Evolutionary conservation across 1,284 basidiomycete genomes (phyloP).

Genomic region (Clitocybe nebularis): DNA sequence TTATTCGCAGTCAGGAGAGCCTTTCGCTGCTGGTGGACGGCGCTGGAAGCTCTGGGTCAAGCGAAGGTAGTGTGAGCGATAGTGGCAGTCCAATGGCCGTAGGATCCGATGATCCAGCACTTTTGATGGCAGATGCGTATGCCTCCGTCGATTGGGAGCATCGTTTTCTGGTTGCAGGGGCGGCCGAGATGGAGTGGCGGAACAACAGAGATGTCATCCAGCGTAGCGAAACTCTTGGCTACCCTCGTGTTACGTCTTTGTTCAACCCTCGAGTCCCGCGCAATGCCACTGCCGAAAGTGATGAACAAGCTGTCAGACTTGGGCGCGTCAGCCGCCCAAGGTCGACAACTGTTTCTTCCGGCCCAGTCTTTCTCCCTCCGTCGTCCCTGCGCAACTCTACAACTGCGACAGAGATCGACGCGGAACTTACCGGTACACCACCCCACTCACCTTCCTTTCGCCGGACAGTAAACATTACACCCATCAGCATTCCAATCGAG

Average conservation of each 20-base stretch:
- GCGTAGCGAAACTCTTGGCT: constrained; percentile 5
- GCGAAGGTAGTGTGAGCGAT: constrained; percentile 35
- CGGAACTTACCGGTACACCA: constrained; percentile 10
- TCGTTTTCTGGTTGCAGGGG: constrained; percentile 10
- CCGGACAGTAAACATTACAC: constrained; percentile 28
- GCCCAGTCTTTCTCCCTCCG: constrained; percentile 22
- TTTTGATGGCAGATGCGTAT: constrained; percentile 33
- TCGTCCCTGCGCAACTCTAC: constrained; percentile 21
- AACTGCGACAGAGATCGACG: constrained; percentile 18
- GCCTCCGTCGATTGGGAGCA: constrained; percentile 23
- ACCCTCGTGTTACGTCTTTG: constrained; percentile 2
- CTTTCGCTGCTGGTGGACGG: constrained; percentile 19
- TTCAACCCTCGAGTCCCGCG: constrained; percentile 7
- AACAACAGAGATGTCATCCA: constrained; percentile 3
- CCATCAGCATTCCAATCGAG: constrained; percentile 27
- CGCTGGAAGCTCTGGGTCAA: constrained; percentile 22
- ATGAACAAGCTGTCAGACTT: constrained; percentile 7
- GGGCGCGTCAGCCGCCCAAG: constrained; percentile 14
- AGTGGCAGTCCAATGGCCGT: constrained; percentile 39
- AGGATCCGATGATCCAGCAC: constrained; percentile 33
- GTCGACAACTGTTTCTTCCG: constrained; percentile 15
- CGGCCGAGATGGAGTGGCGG: constrained; percentile 9
- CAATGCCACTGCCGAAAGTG: constrained; percentile 5
- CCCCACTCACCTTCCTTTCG: constrained; percentile 24
- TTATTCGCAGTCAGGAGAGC: constrained; percentile 26